Base-by-base conservation (phyloP, 192 early-diverging fungal species). In the Gamsiella multidivaricata region DNA sequence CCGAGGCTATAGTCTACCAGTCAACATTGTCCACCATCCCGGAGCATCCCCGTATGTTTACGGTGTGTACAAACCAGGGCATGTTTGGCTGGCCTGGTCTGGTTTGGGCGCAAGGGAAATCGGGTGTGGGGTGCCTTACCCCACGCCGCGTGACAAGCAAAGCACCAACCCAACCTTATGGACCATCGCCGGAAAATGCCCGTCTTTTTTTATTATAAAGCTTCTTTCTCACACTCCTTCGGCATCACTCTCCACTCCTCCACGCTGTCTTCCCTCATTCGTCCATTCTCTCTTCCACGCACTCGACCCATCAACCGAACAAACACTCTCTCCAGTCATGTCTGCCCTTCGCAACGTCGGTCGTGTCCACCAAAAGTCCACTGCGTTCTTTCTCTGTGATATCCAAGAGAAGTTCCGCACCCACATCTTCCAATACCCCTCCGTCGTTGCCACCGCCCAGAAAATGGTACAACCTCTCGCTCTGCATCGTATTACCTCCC, bases 301-400 rank as follows among this genome's bases (percentile, higher is more conserved):
- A 6, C 45, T 18, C n/a, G n/a, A 46, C 17, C 17, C 45, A 18
- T 46, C n/a, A 5, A 9, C 45, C 45, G 22, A 5, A 22, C 12
- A 41, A 10, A 36, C 49, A 39, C 39, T 55, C 41, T 18, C 25
- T 26, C 32, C 45, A 18, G n/a, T 41, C 45, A 78, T 69, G 65
- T 67, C 65, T 56, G 52, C 57, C 5, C 50, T 82, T 4, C 85
- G 83, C 26, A 85, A 72, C 23, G 81, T 92, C 37, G 84, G 84
- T 25, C 87, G 83, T 54, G 63, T 92, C 29, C 65, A 82, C 51
- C 80, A 81, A 50, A 67, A 80, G 51, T 79, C 85, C 26, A 94
- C 94, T 1, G 94, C 92, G 28, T 93, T 99, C 69, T 91, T 99
- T 65, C 79, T 97, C 22, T 99, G 97, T 80, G 96, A 99, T 72